Evolutionary conservation across 805 yeast genomes (phyloP), one percentile per base, ranked within the genome.

Genomic region (Teunomyces barrocoloradensis): DNA sequence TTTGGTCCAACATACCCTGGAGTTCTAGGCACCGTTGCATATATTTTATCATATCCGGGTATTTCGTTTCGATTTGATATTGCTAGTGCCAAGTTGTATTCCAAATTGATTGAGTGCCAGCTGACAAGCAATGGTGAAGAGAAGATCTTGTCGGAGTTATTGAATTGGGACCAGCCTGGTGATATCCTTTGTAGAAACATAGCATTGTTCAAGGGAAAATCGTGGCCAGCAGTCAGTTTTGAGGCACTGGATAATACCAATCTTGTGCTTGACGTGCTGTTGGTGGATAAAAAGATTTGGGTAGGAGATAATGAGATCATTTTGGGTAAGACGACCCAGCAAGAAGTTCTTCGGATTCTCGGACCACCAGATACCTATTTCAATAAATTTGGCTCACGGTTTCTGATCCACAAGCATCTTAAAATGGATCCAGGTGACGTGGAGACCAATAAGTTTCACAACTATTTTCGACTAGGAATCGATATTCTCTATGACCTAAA

Each of bases 1-100:
- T 79, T 82, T 57, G 87, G 87, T 0, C 86, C 86, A 1, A 81
- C 87, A 0, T 80, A 77, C 49, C 82, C 84, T 1, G 87, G 86
- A 0, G 59, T 55, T 23, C 53, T 69, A 7, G 52, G 49, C 3
- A 39, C 54, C 15, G 56, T 59, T 11, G 51, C 58, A 17, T 82
- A 81, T 53, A 60, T 71, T 9, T 63, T 82, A 21, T 74, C 80
- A 18, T 82, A 82, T 53, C 80, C 82, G 1, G 87, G 87, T 0
- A 66, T 82, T 3, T 67, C 78, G 0, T 81, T 82, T 61, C 70
- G 67, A 46, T 82, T 81, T 54, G 59, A 57, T 28, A 53, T 69
- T 7, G 37, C 39, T 29, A 54, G 38, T 58, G 50, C 50, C 5
- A 63, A 52, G 6, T 53, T 66, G 32, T 3, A 45, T 32, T 5